Evolutionary conservation across 768 basidiomycete species (phyloP), one percentile per base, ranked within the genome.

Genomic region (Termitomyces sp.): DNA sequence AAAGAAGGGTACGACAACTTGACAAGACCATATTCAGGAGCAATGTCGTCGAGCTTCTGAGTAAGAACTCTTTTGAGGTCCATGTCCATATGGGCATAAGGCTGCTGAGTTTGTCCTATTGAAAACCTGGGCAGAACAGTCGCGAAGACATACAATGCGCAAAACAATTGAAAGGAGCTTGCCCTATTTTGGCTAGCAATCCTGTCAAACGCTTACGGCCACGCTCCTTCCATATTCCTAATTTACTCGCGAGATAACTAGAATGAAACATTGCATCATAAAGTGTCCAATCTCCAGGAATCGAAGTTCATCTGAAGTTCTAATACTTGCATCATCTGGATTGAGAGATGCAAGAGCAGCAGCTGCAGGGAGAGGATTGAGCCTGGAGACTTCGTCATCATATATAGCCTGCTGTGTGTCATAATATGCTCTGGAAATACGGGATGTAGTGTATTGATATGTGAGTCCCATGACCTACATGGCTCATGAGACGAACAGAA

Each of bases 231-330:
- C 97, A 98, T 57, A 96, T 92, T 3, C 94, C 95, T 60, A 99
- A 81, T 71, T 93, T 94, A 53, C 91, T 89, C 7, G 95, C 95
- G 16, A 99, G 88, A 67, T 98, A 99, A 58, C 91, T 91, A 3
- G 95, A 97, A 71, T 99, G 96, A 67, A 88, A 88, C 97, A 99
- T 98, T 12, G 95, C 87, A 68, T 99, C 97, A 69, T 98, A 98
- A 49, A 99, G 74, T 33, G 90, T 98, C 97, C 97, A 99, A 75
- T 98, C 96, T 58, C 96, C 75, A 88, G 95, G 71, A 99, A 98
- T 28, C 97, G 82, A 56, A 98, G 77, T 72, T 99, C 97, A 54
- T 95, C 93, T 35, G 85, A 87, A 43, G 88, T 79, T 41, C 92
- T 84, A 63, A 99, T 85, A 33, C 87, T 85, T 59, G 80, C 76